phyloP scores from a whole-genome alignment of 805 yeast species.

The Zygosaccharomyces bisporus region DNA sequence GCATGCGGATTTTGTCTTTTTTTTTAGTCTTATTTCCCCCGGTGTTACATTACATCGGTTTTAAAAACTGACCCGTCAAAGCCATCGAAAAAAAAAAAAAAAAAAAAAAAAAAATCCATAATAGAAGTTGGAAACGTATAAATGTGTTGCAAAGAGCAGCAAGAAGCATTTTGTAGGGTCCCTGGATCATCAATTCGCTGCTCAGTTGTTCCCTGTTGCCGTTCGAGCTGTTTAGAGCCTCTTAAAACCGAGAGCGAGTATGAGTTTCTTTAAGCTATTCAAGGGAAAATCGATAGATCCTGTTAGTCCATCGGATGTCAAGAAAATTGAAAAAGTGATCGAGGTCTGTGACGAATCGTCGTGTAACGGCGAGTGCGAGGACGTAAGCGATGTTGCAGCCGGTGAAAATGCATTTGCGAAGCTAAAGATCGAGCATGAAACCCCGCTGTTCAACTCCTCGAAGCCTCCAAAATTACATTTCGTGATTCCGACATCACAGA shows the following conservation, averaged over 20 bases:
- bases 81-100: neutral
- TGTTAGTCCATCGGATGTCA: constrained; percentile 11
- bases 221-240: neutral
- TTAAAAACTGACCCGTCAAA: no score
- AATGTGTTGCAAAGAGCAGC: neutral
- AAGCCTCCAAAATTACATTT: constrained; percentile 67
- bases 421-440: constrained; percentile 33
- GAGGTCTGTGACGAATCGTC: constrained; percentile 23
- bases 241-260: neutral
- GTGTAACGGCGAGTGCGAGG: constrained; percentile 24
- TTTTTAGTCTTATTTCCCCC: no score
- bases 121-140: neutral
- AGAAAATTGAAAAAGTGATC: constrained; percentile 21
- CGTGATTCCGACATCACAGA: constrained; percentile 75
- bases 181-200: neutral
- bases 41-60: no score
- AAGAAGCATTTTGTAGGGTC: neutral
- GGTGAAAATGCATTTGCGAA: constrained; percentile 26
- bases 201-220: no score
- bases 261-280: constrained; percentile 14
- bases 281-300: constrained; percentile 6
- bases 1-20: no score
- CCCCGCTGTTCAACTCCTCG: constrained; percentile 66
- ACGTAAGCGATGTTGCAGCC: constrained; percentile 30
- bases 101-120: neutral